Conservation (phyloP, 2,329 filamentous ascomycete species). For the Xylaria sp. region DNA sequence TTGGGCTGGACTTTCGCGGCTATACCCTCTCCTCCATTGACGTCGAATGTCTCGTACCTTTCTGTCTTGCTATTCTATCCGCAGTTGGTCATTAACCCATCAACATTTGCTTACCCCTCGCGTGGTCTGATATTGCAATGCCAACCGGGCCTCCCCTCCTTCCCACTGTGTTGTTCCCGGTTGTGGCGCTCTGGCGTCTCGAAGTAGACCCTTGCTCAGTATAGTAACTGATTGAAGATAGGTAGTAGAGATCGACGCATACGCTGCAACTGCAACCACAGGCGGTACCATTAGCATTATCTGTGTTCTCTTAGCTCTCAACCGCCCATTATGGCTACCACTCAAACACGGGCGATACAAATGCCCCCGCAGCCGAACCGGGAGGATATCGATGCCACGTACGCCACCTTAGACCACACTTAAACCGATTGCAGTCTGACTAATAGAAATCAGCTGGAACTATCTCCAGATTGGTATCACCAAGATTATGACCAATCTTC, state of each 20-base stretch:
- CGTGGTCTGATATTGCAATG: not conserved
- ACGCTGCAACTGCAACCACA: conserved; percentile 29
- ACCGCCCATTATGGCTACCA: conserved; percentile 46
- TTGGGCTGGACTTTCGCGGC: not conserved
- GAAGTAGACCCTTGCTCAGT: not conserved
- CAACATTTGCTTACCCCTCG: not conserved
- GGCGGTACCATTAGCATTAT: conserved; percentile 25
- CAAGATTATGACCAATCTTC: conserved; percentile 91
- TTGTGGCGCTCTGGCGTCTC: not conserved
- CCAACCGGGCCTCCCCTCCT: not conserved
- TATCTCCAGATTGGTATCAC: conserved; percentile 90
- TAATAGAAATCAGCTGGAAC: conserved; percentile 72
- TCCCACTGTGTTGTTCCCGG: not conserved
- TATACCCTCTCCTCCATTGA: not conserved
- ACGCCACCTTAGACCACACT: conserved; percentile 35
- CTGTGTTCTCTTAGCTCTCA: conserved; percentile 26
- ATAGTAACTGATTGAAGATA: conserved; percentile 12
- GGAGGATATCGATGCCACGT: conserved; percentile 68
- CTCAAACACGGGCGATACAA: conserved; percentile 51
- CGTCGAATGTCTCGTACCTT: not conserved
- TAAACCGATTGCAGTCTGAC: conserved; percentile 36
- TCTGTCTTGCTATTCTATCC: not conserved
- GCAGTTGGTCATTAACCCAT: not conserved
- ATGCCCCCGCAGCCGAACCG: conserved; percentile 70
- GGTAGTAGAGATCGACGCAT: not conserved